These are phyloP conservation scores for Aegilops sharonensis DNA, from an alignment of 176 grass and related monocot species.

Conservation along the genomic window DNA sequence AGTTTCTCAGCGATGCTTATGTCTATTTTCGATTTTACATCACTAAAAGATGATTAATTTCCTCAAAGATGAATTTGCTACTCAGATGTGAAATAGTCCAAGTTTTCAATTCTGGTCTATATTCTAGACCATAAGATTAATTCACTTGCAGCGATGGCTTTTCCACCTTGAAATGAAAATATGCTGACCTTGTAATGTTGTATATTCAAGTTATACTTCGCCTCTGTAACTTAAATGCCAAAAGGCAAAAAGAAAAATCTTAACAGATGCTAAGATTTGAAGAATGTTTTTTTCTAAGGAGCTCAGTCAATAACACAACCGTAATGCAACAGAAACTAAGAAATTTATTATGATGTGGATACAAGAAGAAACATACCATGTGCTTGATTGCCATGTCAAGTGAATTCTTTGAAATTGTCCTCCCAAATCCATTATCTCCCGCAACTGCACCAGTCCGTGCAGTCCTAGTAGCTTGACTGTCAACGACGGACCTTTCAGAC, in stretches of 20 bases:
- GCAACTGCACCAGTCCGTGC: slow-evolving; percentile 34
- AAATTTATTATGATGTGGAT: slow-evolving; percentile 8
- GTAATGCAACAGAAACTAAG: slow-evolving; percentile 3
- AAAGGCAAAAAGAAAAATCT: neutral
- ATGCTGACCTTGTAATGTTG: neutral
- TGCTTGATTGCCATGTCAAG: slow-evolving; percentile 98
- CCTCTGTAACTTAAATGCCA: slow-evolving; percentile 3
- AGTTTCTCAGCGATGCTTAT: neutral
- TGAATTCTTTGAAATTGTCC: slow-evolving; percentile 95
- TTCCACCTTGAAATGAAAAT: slow-evolving; percentile 11
- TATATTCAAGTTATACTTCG: neutral
- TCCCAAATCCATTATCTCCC: slow-evolving; percentile 87
- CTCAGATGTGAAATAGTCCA: neutral
- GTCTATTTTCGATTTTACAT: neutral
- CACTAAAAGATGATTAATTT: neutral
- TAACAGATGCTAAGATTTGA: neutral
- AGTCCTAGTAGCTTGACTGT: slow-evolving; percentile 52
- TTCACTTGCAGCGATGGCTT: neutral
- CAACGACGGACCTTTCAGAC: slow-evolving; percentile 41
- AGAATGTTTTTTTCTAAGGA: neutral
- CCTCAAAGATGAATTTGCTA: neutral
- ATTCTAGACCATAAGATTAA: neutral
- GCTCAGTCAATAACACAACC: neutral
- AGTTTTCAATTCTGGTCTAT: neutral
- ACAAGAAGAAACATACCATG: slow-evolving; percentile 65